Base-by-base conservation (phyloP, 371 early-diverging fungal genomes). In the Rhizopus sp. region DNA sequence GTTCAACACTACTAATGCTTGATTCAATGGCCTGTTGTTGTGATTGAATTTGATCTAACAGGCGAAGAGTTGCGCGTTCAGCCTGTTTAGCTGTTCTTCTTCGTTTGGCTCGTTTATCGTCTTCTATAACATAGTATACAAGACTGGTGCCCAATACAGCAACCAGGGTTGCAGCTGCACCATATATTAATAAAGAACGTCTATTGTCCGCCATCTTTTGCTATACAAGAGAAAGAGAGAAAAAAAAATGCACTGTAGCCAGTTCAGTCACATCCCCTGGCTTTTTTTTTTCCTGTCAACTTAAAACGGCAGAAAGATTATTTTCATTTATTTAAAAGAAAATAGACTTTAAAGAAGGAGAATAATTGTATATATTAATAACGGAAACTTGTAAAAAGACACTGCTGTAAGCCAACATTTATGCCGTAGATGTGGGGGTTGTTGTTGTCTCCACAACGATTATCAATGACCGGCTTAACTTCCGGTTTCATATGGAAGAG, bases 51-150 rank as follows among this genome's bases (percentile, higher is more conserved):
- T 72, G 66, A 5, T 59, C 65, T 29, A 77, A 46, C 9, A 64
- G 34, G 15, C 55, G 49, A 9, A 65, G 32, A 2, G 72, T 60
- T 1, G 62, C 23, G 7, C 59, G 62, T 45, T 73, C 68, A 3
- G 53, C 56, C 3, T 49, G 52, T 4, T 57, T 50, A 13, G 60
- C 60, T 15, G 53, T 53, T 37, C 66, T 73, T 53, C 72, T 62
- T 33, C 54, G 53, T 35, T 66, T 66, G 33, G 61, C 68, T 44
- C 56, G 47, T 59, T 55, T 64, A 52, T 77, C 72, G n/a, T 77
- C 66, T 42, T 73, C 63, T 41, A 73, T 29, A 7, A 77, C 29
- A 45, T 68, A 68, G 31, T 72, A 75, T 5, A 48, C 46, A 15
- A 58, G 9, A 16, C 66, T 53, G 13, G 58, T 35, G 4, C 59